Conservation (phyloP, 768 basidiomycete species). For the Suillus bovinus region DNA sequence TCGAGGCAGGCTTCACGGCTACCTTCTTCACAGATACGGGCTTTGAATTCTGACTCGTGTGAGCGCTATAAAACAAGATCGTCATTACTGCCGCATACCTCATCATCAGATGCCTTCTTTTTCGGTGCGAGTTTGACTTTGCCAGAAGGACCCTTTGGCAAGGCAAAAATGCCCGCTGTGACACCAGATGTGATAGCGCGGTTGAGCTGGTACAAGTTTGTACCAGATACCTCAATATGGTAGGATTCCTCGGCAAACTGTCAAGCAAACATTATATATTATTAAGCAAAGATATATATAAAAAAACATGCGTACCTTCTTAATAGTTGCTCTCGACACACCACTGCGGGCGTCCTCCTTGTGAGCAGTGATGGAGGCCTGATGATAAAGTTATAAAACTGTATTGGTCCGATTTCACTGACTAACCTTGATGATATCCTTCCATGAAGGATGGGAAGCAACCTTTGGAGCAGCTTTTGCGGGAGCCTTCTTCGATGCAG, state of each 20-base stretch:
- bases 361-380: slow-evolving; percentile 70
- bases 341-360: slow-evolving; percentile 67
- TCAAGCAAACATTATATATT: neutral
- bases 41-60: slow-evolving; percentile 17
- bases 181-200: slow-evolving; percentile 52
- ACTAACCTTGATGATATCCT: slow-evolving; percentile 53
- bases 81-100: slow-evolving; percentile 41
- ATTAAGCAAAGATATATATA: slow-evolving; percentile 14
- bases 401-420: neutral
- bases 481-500: slow-evolving; percentile 7
- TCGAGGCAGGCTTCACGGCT: slow-evolving; percentile 18
- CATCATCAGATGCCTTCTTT: slow-evolving; percentile 42
- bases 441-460: slow-evolving; percentile 50
- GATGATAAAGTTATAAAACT: slow-evolving; percentile 2
- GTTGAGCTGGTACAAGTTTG: slow-evolving; percentile 48
- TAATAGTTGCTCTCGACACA: slow-evolving; percentile 73
- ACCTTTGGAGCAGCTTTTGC: slow-evolving; percentile 21
- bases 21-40: slow-evolving; percentile 19
- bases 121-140: slow-evolving; percentile 76
- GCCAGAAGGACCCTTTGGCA: slow-evolving; percentile 66
- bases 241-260: slow-evolving; percentile 55
- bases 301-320: slow-evolving; percentile 60
- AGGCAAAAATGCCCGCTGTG: slow-evolving; percentile 47
- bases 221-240: slow-evolving; percentile 43
- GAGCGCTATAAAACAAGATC: neutral